Base-by-base conservation (phyloP, 192 early-diverging fungal genomes). In the Geranomyces variabilis region DNA sequence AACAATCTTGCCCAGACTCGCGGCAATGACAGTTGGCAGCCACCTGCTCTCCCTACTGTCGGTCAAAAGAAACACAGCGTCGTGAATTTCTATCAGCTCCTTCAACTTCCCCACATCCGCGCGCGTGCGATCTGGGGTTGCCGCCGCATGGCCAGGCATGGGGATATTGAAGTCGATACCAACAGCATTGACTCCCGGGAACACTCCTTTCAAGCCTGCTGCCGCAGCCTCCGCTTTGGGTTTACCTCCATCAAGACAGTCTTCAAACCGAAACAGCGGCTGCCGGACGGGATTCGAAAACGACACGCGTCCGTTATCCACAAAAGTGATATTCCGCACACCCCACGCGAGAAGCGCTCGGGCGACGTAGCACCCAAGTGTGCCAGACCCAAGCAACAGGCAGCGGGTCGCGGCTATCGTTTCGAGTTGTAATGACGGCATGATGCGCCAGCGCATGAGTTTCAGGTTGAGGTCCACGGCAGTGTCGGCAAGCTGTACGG, bases 211-310 rank as follows among this genome's bases (percentile, higher is more conserved):
- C 43, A 99, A 75, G 70, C 80, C 79, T 28, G 86, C 86, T 1
- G 95, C 97, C 0, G 97, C 97, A 0, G 93, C 91, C 13, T 69
- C 79, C 0, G 97, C 97, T 77, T 99, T 99, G 46, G 90, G 84
- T 60, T 87, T 85, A 12, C 94, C 96, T 0, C 95, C 94, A 36
- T 90, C 86, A 34, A 96, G 71, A 71, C 90, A 92, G 71, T 99
- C 97, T 17, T 89, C 88, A 79, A 96, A 99, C 17, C 80, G 80
- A 77, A 93, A 99, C 53, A 99, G 82, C 13, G 97, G 93, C 70
- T 99, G 97, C 10, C 97, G 86, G 14, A 96, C 90, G 14, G 97
- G 97, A 79, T 99, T 99, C 21, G 97, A 99, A 69, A 93, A 94
- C 6, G 94, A 95, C 0, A 99, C 93, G 22, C 80, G 84, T 45